Percentiles rank a stretch among this genome's conserved stretches.
Conservation (phyloP, 768 basidiomycete genomes). For the Pisolithus sp. region DNA sequence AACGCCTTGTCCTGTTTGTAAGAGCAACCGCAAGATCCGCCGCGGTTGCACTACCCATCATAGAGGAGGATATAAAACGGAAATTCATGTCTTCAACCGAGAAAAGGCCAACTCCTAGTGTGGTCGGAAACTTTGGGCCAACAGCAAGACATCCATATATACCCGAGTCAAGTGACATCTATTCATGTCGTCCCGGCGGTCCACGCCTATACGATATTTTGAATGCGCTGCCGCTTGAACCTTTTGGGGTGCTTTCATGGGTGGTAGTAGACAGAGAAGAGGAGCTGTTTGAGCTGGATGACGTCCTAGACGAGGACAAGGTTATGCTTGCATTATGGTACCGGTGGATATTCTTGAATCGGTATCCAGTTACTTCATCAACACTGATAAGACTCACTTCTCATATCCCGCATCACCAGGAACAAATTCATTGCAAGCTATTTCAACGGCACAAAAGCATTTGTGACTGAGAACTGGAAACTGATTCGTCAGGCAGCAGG, state of each 20-base stretch:
- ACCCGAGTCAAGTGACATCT: conserved; percentile 40
- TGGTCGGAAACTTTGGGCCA: conserved; percentile 43
- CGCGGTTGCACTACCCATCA: conserved; percentile 1
- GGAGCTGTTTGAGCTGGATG: conserved; percentile 66
- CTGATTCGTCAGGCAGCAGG: conserved; percentile 69
- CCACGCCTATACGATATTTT: conserved; percentile 61
- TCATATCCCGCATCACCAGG: conserved; percentile 26
- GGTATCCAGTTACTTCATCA: conserved; percentile 33
- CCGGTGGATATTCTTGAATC: conserved; percentile 62
- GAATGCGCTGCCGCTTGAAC: conserved; percentile 49
- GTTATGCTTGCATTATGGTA: conserved; percentile 75
- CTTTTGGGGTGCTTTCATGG: conserved; percentile 65
- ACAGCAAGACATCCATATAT: conserved; percentile 46
- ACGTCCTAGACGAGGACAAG: conserved; percentile 69
- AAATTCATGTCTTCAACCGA: conserved; percentile 8
- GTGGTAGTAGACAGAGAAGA: conserved; percentile 66
- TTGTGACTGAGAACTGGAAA: conserved; percentile 56
- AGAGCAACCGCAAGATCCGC: conserved; percentile 3
- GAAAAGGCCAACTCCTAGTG: background rate
- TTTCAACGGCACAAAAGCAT: conserved; percentile 43
- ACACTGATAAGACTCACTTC: background rate
- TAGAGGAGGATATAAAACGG: conserved; percentile 20
- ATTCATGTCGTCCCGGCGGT: conserved; percentile 65
- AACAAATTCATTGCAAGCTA: conserved; percentile 51
- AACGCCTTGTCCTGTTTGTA: background rate